Evolutionary conservation across 306 rosid species (phyloP).

Genomic region (Nissolia schottii): DNA sequence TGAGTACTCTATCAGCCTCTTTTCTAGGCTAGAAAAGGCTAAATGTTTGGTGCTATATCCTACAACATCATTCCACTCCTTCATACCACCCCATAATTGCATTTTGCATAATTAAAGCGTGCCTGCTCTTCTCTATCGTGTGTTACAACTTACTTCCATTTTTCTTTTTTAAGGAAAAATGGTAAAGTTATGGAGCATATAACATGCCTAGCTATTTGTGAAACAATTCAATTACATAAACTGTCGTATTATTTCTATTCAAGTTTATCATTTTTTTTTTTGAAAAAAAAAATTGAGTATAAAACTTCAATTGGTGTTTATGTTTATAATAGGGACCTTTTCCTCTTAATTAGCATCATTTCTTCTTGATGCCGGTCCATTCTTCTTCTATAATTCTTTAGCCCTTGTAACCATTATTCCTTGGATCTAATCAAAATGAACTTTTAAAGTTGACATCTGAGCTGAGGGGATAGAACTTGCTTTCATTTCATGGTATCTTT

Average conservation of each 20-base stretch:
- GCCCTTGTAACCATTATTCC: not conserved
- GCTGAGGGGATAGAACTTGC: not conserved
- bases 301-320: not conserved
- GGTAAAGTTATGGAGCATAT: constrained; percentile 16
- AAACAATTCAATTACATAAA: not conserved
- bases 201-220: not conserved
- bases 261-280: not conserved
- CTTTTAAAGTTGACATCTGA: not conserved
- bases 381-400: not conserved
- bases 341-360: not conserved
- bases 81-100: constrained; percentile 17
- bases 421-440: not conserved
- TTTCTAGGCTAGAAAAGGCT: constrained; percentile 16
- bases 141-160: not conserved
- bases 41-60: constrained; percentile 15
- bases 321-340: not conserved
- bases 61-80: constrained; percentile 19
- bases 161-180: constrained; percentile 5
- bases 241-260: not conserved
- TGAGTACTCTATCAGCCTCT: constrained; percentile 24
- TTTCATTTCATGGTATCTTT: not conserved
- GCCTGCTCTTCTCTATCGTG: not conserved
- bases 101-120: constrained; percentile 24
- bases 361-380: too few species aligned
- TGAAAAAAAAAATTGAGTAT: too few species aligned